Base-by-base conservation (phyloP, 208 protist genomes). In the Wallacemonas rigidus region DNA sequence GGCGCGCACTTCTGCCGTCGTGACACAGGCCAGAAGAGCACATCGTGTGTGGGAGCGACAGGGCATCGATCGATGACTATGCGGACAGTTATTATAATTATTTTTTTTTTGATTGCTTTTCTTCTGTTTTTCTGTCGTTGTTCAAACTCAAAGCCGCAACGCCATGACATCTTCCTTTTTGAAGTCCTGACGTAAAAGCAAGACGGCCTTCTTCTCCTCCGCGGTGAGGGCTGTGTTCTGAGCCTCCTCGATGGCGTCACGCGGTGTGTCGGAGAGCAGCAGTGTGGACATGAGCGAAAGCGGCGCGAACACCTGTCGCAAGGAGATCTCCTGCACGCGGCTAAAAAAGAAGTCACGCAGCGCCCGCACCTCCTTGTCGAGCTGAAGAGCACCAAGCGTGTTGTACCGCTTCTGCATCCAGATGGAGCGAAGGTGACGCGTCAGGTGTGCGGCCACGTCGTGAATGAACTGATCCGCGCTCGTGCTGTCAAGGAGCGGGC, bases 291-390 rank as follows among this genome's bases (percentile, higher is more conserved):
- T 82, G 51, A 88, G 58, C 45, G 67, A 81, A 14, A 96, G 76
- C 15, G 62, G 57, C 15, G 80, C 64, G 58, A 92, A 95, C 35
- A 75, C 75, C 6, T 81, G 79, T 12, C 87, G 85, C 36, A 93
- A 72, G 43, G 81, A 82, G 48, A 85, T 50, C n/a, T 94, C 87
- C 40, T 86, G 77, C 11, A 83, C 82, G 0, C 71, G 78, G 41
- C 71, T 69, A 15, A 85, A 55, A 67, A 96, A 91, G 53, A 94
- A 91, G 11, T 72, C 71, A 6, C 88, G 87, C 8, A 96, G 54
- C 15, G 80, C 81, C 0, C 91, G 88, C 17, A 94, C 79, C 14
- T 96, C 91, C 69, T 92, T 90, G 70, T 96, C 91, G 0, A 92
- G 69, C 74, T 94, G 91, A 68, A 96, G 64, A 12, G 89, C 87